Conservation (phyloP, 179 eudicot genomes). For the Patellifolia procumbens region DNA sequence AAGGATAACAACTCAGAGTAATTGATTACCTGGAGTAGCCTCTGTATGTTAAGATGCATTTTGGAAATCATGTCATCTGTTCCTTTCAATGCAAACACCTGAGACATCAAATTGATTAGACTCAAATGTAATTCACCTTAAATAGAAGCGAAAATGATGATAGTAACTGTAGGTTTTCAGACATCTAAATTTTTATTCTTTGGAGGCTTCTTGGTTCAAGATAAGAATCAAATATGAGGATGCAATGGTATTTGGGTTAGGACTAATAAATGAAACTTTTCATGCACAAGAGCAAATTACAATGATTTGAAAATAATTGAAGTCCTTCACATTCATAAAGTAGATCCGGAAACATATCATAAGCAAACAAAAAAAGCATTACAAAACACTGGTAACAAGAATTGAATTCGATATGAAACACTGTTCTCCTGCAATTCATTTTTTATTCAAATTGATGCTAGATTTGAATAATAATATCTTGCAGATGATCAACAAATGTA, state of each 20-base stretch:
- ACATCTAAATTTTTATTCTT: no score
- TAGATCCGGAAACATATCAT: neutral
- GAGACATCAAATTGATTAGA: constrained; percentile 7
- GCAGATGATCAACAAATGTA: constrained; percentile 93
- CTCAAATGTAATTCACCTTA: neutral
- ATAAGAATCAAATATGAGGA: no score
- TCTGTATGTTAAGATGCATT: constrained; percentile 93
- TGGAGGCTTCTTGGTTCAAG: no score
- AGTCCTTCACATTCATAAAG: no score
- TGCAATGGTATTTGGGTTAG: no score
- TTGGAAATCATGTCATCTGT: constrained; percentile 91
- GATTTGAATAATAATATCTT: constrained; percentile 80
- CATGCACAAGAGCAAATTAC: no score
- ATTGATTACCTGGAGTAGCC: constrained; percentile 79
- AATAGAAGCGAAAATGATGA: neutral
- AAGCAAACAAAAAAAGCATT: neutral
- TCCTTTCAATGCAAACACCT: constrained; percentile 68
- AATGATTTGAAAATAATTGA: neutral
- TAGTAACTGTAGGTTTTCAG: neutral
- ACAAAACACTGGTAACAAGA: neutral
- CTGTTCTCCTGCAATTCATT: constrained; percentile 68
- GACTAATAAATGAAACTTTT: no score
- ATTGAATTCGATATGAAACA: neutral
- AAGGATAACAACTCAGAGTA: constrained; percentile 3
- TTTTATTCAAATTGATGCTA: constrained; percentile 86